Evolutionary conservation across 306 rosid species (phyloP).

Genomic region (Pterocarpus santalinus): DNA sequence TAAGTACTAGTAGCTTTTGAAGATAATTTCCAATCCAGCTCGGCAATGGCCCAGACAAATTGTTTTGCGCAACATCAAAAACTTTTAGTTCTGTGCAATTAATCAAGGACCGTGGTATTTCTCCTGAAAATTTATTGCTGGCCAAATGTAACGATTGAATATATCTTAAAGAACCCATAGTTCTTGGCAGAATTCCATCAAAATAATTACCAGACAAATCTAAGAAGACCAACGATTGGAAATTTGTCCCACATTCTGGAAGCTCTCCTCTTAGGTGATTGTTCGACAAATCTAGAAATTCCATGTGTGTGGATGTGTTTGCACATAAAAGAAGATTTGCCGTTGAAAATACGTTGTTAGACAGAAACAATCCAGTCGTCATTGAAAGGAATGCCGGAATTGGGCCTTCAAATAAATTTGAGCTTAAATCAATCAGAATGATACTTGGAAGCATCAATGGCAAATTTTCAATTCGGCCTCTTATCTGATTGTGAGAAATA

Average conservation of each 20-base stretch:
- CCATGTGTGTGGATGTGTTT: background rate
- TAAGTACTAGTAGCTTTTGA: background rate
- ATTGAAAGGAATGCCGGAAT: background rate
- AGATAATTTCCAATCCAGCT: constrained; percentile 4
- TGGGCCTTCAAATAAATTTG: background rate
- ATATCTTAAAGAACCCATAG: background rate
- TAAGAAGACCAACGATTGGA: background rate
- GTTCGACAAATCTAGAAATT: background rate
- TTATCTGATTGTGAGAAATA: constrained; percentile 4
- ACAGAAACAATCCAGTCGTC: background rate
- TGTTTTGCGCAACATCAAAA: background rate
- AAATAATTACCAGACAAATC: background rate
- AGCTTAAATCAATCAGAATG: background rate
- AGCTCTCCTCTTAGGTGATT: background rate
- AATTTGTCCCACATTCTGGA: background rate
- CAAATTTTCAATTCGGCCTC: background rate
- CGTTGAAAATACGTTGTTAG: background rate
- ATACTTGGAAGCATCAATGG: background rate
- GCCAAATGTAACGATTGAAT: background rate
- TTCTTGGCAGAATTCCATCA: constrained; percentile 11
- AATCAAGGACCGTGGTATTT: background rate
- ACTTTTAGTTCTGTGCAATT: background rate
- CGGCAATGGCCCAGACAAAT: background rate
- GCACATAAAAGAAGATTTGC: background rate
- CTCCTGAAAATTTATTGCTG: background rate